These are phyloP conservation scores for Pyrus pyrifolia DNA, from an alignment of 306 rosid species.

Conservation along the genomic window DNA sequence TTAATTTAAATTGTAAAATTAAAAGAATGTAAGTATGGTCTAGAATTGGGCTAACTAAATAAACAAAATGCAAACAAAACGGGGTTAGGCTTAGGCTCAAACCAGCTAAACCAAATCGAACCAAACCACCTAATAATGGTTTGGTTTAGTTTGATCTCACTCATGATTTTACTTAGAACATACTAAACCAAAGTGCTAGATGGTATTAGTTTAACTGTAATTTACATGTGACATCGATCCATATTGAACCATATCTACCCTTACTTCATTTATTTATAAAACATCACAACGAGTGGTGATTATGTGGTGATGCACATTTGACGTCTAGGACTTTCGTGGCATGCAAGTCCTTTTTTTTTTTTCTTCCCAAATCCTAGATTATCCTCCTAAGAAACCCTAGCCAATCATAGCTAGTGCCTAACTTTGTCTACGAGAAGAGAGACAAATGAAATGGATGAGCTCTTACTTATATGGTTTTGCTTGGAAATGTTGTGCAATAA, in stretches of 20 bases:
- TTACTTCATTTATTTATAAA: neutral
- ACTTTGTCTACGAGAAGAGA: conserved; percentile 21
- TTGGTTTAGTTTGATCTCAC: neutral
- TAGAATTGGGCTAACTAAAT: too few species aligned
- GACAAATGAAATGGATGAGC: conserved; percentile 22
- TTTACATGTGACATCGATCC: neutral
- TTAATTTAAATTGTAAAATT: too few species aligned
- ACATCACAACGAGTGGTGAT: neutral
- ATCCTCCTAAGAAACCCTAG: neutral
- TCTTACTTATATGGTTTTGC: conserved; percentile 31
- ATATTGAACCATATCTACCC: neutral
- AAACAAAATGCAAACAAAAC: too few species aligned
- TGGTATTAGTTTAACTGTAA: too few species aligned
- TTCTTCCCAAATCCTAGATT: neutral
- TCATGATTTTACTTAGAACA: neutral
- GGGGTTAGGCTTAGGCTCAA: neutral
- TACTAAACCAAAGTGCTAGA: neutral
- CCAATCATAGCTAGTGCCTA: conserved; percentile 15
- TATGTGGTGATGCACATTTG: neutral
- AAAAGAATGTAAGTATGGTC: too few species aligned
- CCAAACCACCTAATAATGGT: neutral
- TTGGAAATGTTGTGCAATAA: neutral
- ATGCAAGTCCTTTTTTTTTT: neutral
- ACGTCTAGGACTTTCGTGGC: neutral
- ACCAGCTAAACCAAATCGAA: neutral